A percentile compares a stretch with the other conserved stretches of the same genome.
Evolutionary conservation across 2,329 filamentous ascomycete genomes (phyloP).

Genomic region (Cryphonectria naterciae): DNA sequence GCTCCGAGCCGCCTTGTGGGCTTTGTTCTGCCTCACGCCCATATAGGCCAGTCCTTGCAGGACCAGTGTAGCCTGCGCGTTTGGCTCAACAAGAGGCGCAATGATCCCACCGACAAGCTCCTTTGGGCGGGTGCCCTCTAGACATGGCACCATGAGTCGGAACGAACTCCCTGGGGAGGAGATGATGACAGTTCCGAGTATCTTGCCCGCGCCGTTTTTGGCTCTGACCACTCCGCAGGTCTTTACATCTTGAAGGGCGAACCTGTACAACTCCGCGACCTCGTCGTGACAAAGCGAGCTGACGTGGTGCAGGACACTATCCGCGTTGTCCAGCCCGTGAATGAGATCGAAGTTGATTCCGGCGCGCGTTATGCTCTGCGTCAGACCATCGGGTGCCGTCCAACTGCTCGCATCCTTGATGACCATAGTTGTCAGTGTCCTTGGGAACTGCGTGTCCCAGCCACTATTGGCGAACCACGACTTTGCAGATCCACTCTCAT

Average conservation of each 20-base stretch:
- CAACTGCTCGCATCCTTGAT: conserved; percentile 74
- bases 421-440: conserved; percentile 67
- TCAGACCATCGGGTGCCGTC: conserved; percentile 76
- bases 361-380: conserved; percentile 72
- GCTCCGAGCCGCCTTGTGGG: conserved; percentile 72
- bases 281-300: conserved; percentile 75
- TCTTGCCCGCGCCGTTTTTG: conserved; percentile 68
- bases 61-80: conserved; percentile 70
- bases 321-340: conserved; percentile 76
- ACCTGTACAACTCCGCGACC: conserved; percentile 77
- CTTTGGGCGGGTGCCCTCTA: conserved; percentile 52
- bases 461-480: conserved; percentile 91
- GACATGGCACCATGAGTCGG: conserved; percentile 69
- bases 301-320: conserved; percentile 75
- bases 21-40: conserved; percentile 81
- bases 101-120: conserved; percentile 74
- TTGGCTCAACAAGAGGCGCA: conserved; percentile 74
- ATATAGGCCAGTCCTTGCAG: conserved; percentile 78
- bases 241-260: conserved; percentile 71
- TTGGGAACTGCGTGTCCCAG: conserved; percentile 74
- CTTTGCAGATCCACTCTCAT: conserved; percentile 51
- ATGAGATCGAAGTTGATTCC: conserved; percentile 83
- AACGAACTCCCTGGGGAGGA: conserved; percentile 72
- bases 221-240: conserved; percentile 83
- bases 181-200: conserved; percentile 80